Base-by-base conservation (phyloP, 1,284 basidiomycete genomes). In the Boletus austroedulis region DNA sequence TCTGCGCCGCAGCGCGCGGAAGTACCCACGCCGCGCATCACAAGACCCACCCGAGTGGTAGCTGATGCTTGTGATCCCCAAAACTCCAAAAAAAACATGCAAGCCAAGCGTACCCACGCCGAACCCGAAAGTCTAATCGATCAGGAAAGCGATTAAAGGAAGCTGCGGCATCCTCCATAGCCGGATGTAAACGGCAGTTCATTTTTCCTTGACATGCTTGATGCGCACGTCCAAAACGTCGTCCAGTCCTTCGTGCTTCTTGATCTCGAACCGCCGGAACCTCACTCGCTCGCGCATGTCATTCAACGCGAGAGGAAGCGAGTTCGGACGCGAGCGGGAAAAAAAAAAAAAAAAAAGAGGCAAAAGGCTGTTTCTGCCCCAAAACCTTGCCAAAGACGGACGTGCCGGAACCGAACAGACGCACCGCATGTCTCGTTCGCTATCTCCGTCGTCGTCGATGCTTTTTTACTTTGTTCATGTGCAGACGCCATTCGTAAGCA, bases 41-140 rank as follows among this genome's bases (percentile, higher is more conserved):
- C n/a, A 23, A 17, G 12, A 14, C 31, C 31, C 31, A 29, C 34
- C 44, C 44, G 44, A 29, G 38, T 24, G 38, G 8, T 24, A 40
- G 41, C 10, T n/a, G 9, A 4, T n/a, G n/a, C n/a, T n/a, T n/a
- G 41, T 34, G 34, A 43, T 26, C 12, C 50, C 32, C n/a, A n/a
- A n/a, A n/a, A 12, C 36, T 19, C 17, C 4, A 34, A 15, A 34
- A 34, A 32, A 32, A 14, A 32, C 1, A 15, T 14, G 12, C 24
- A 19, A 11, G 52, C 43, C 56, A 28, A 57, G 45, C 29, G 34
- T 19, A 40, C 45, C 31, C 46, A 40, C 32, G 24, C 58, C 46
- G 46, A 40, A 32, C 19, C 14, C 5, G n/a, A 62, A 60, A 58
- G 60, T 53, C 47, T 63, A 60, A 60, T 58, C n/a, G 26, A 34